Conservation (phyloP, 768 basidiomycete species). For the Hypholoma fasciculare region DNA sequence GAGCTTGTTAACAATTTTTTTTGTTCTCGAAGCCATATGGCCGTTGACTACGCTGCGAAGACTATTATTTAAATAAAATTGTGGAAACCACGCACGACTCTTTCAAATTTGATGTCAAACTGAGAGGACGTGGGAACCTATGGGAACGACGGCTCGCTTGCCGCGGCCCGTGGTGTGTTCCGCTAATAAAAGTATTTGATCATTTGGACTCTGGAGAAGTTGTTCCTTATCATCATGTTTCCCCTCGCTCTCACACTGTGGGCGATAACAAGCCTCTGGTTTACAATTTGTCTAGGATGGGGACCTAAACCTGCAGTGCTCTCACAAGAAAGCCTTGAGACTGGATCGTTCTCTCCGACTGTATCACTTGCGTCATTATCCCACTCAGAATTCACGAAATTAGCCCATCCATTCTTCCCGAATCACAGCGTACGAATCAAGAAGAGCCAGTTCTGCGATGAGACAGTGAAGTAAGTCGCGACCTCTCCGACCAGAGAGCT, state of each 20-base stretch:
- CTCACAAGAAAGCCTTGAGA: neutral
- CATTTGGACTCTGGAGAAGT: no score
- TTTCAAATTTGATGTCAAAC: no score
- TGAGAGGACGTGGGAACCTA: no score
- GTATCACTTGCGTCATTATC: slow-evolving; percentile 31
- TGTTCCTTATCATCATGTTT: neutral
- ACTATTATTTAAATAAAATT: no score
- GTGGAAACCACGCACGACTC: no score
- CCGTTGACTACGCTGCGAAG: no score
- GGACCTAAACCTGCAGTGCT: neutral
- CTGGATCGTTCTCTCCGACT: slow-evolving; percentile 21
- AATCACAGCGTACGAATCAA: slow-evolving; percentile 57
- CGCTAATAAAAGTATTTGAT: neutral
- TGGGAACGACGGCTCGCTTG: no score
- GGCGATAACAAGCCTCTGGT: neutral
- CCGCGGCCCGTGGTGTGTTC: neutral
- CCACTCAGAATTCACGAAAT: slow-evolving; percentile 30
- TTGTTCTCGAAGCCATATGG: no score
- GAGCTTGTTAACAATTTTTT: no score
- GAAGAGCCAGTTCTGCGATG: slow-evolving; percentile 55
- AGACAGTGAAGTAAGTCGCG: slow-evolving; percentile 48
- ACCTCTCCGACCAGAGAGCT: neutral
- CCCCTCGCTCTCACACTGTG: neutral
- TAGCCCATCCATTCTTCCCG: slow-evolving; percentile 51
- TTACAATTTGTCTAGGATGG: neutral